Evolutionary conservation across 2,329 filamentous ascomycete species (phyloP).

Genomic region (Malbranchea cinnamomea): DNA sequence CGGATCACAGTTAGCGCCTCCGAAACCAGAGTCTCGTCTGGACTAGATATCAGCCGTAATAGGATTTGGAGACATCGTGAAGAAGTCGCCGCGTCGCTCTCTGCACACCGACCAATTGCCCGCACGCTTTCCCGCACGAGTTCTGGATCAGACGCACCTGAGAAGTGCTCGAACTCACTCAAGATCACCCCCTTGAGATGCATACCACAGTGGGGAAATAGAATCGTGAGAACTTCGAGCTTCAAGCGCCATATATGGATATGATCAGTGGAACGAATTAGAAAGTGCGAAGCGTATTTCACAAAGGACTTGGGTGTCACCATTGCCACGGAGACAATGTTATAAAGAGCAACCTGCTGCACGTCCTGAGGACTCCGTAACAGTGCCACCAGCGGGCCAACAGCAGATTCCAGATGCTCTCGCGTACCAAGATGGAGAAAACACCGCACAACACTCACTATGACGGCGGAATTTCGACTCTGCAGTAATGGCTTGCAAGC

Average conservation of each 20-base stretch:
- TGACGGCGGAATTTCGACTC: constrained; percentile 83
- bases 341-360: constrained; percentile 78
- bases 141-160: constrained; percentile 54
- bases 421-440: constrained; percentile 73
- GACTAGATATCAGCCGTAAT: constrained; percentile 71
- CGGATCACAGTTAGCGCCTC: constrained; percentile 91
- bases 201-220: constrained; percentile 68
- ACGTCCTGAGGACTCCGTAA: constrained; percentile 75
- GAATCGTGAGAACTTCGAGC: constrained; percentile 74
- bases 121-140: constrained; percentile 80
- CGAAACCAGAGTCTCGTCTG: constrained; percentile 75
- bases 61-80: constrained; percentile 69
- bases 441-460: constrained; percentile 71
- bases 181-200: constrained; percentile 75
- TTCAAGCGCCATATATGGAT: constrained; percentile 81
- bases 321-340: constrained; percentile 86
- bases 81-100: constrained; percentile 55
- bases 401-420: constrained; percentile 57
- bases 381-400: constrained; percentile 75
- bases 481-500: constrained; percentile 72
- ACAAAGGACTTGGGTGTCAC: constrained; percentile 65
- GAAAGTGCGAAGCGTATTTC: constrained; percentile 75
- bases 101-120: constrained; percentile 86
- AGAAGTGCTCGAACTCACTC: constrained; percentile 89
- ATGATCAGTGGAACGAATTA: constrained; percentile 65